phyloP scores from a whole-genome alignment of 2,329 filamentous ascomycete species.

The Fonsecaea multimorphosa region DNA sequence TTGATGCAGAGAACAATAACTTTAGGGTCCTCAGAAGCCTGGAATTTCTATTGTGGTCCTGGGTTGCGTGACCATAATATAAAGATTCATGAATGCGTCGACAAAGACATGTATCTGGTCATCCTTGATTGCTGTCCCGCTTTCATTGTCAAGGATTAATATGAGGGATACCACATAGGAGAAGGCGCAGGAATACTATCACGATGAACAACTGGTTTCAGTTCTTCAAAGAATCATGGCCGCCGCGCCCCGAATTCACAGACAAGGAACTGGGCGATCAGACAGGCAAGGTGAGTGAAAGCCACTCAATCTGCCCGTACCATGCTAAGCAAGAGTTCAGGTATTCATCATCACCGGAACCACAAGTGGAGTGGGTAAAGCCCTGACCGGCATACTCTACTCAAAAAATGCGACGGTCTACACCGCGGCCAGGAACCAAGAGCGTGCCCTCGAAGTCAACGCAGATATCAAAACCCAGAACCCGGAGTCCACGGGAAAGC shows the following conservation, averaged over 20 bases:
- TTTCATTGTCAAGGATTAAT: background rate
- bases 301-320: too few species aligned
- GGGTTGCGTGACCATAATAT: background rate
- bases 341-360: conserved; percentile 50
- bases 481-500: conserved; percentile 39
- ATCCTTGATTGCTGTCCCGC: background rate
- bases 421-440: conserved; percentile 49
- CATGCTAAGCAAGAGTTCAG: background rate
- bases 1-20: background rate
- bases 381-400: conserved; percentile 49
- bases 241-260: background rate
- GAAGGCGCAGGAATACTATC: background rate
- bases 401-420: conserved; percentile 52
- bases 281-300: background rate
- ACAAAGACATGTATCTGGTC: background rate
- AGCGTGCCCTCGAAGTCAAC: conserved; percentile 49
- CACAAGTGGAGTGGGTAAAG: conserved; percentile 48
- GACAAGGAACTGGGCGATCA: background rate
- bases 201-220: background rate
- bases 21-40: background rate
- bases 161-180: background rate
- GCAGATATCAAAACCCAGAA: conserved; percentile 45
- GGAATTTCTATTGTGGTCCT: background rate
- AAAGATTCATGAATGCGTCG: background rate
- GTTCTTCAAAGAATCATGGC: background rate